Base-by-base conservation (phyloP, 805 yeast genomes). In the Candida nonsorbophila region DNA sequence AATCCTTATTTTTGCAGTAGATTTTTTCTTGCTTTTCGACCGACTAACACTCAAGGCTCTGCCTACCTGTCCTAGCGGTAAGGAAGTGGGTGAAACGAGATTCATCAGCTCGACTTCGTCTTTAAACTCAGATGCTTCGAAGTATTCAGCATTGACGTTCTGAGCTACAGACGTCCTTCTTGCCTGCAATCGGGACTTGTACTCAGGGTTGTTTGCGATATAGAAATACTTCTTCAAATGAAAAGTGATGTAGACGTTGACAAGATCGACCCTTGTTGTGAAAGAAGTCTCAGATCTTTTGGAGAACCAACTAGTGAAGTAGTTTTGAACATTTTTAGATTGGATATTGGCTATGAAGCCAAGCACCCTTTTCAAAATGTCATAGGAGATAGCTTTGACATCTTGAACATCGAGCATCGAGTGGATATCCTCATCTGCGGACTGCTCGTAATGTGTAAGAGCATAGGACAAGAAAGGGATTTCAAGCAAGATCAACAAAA, bases 201-300 rank as follows among this genome's bases (percentile, higher is more conserved):
- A 21, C 8, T 40, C 41, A 3, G 53, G 53, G 22, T 51, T 56
- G 36, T 58, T 48, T 29, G 61, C 54, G 34, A 47, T 40, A 47
- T 63, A 69, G 38, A 69, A 61, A 30, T 74, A 62, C 34, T 75
- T 65, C 22, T 77, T 71, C 31, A 88, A 59, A 25, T 84, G 85
- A 46, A 83, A 85, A 0, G 94, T 81, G 20, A 87, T 69, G 53
- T 82, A 86, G 14, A 85, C 62, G 45, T 87, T 88, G 27, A 84
- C 44, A 18, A 82, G 58, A 22, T 85, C 85, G 0, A 86, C 70
- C 41, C 79, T 77, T 2, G 51, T 45, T 7, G 51, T 49, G 38
- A 82, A 80, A 6, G 59, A 65, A 0, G 50, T 53, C 0, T 40
- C 32, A 0, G 77, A 55, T 11, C 65, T 44, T 25, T 67, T 59